These are phyloP conservation scores for Trichoderma pleuroti DNA, from an alignment of 2,329 filamentous ascomycete species.

Conservation along the genomic window DNA sequence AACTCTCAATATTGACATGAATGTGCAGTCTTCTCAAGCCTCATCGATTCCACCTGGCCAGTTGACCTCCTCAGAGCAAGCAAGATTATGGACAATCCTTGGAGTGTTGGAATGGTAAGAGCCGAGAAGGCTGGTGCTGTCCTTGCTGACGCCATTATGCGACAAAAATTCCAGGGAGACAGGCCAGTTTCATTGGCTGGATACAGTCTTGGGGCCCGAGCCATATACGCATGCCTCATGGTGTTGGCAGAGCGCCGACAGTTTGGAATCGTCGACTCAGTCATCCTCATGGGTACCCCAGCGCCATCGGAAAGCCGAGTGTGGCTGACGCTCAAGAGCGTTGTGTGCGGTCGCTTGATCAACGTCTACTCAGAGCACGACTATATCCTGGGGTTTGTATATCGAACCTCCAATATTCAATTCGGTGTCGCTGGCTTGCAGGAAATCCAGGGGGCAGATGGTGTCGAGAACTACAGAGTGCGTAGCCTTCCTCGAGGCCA, in stretches of 20 bases:
- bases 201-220: slow-evolving; percentile 75
- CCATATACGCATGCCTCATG: slow-evolving; percentile 81
- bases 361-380: slow-evolving; percentile 89
- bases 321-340: slow-evolving; percentile 74
- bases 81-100: slow-evolving; percentile 77
- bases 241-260: slow-evolving; percentile 73
- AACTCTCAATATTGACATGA: neutral
- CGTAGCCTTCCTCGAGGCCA: slow-evolving; percentile 66
- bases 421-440: slow-evolving; percentile 83
- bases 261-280: slow-evolving; percentile 84
- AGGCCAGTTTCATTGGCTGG: slow-evolving; percentile 76
- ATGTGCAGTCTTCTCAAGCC: slow-evolving; percentile 48
- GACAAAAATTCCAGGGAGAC: slow-evolving; percentile 73
- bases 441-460: slow-evolving; percentile 61
- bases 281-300: slow-evolving; percentile 78
- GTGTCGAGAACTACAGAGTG: slow-evolving; percentile 65
- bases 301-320: slow-evolving; percentile 67
- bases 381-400: slow-evolving; percentile 83
- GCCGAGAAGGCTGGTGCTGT: slow-evolving; percentile 68
- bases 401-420: slow-evolving; percentile 76
- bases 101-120: slow-evolving; percentile 70
- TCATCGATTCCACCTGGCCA: slow-evolving; percentile 62
- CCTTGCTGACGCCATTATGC: slow-evolving; percentile 78
- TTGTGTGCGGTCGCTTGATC: slow-evolving; percentile 78
- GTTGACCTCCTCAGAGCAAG: slow-evolving; percentile 61